A percentile compares a stretch with the other conserved stretches of the same genome.
Evolutionary conservation across 2,329 filamentous ascomycete species (phyloP).

Genomic region (Venturia aucupariae): DNA sequence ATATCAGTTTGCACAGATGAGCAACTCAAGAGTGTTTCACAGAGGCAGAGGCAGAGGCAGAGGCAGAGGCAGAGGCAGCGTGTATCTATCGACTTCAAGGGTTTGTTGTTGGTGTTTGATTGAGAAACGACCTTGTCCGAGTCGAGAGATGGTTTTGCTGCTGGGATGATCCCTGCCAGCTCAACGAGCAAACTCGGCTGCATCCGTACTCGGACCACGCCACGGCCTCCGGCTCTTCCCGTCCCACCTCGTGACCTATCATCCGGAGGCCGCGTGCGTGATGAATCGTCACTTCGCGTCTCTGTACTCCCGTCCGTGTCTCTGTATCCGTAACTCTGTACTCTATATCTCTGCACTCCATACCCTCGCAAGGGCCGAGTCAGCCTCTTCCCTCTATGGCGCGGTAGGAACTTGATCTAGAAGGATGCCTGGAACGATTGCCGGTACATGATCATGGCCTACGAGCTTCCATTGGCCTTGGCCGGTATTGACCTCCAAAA

Average conservation of each 20-base stretch:
- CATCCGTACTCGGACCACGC: too few species aligned
- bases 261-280: neutral
- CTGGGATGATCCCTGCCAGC: neutral
- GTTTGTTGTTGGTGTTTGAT: neutral
- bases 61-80: neutral
- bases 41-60: neutral
- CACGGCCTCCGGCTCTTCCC: neutral
- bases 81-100: neutral
- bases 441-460: neutral
- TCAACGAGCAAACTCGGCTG: too few species aligned
- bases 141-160: too few species aligned
- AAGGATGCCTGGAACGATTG: neutral
- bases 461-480: too few species aligned
- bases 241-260: neutral
- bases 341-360: too few species aligned
- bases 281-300: neutral
- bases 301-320: too few species aligned
- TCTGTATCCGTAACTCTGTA: too few species aligned
- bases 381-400: neutral
- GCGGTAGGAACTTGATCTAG: neutral
- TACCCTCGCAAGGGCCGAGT: neutral
- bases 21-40: neutral
- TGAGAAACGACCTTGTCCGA: too few species aligned
- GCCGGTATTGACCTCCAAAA: neutral
- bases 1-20: neutral